A percentile compares a stretch with the other conserved stretches of the same genome.
These are phyloP conservation scores for Beauveria rudraprayagi DNA, from an alignment of 2,329 filamentous ascomycete genomes.

Conservation along the genomic window DNA sequence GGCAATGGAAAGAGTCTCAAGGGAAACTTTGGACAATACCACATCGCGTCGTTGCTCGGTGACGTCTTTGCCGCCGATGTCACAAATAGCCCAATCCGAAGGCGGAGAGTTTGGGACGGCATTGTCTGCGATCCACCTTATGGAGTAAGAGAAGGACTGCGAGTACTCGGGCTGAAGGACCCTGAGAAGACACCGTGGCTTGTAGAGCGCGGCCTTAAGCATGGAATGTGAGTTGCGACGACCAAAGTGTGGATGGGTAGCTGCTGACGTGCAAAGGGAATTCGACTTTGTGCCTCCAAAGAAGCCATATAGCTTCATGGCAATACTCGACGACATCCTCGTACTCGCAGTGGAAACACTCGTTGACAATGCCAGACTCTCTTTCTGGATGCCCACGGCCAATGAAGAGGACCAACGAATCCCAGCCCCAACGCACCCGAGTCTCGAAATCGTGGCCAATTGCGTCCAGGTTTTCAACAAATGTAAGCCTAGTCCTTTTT, in stretches of 20 bases:
- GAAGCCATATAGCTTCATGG: slow-evolving; percentile 82
- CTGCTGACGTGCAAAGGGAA: slow-evolving; percentile 14
- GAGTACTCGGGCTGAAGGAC: slow-evolving; percentile 74
- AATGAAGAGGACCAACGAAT: slow-evolving; percentile 73
- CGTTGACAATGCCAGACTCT: slow-evolving; percentile 69
- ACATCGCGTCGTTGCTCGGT: slow-evolving; percentile 54
- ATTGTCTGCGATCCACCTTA: slow-evolving; percentile 96
- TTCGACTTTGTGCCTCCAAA: slow-evolving; percentile 78
- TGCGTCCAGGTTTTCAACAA: slow-evolving; percentile 86
- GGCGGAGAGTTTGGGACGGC: slow-evolving; percentile 64
- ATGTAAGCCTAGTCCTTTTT: slow-evolving; percentile 47
- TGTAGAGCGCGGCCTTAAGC: slow-evolving; percentile 59
- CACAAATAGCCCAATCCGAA: slow-evolving; percentile 72
- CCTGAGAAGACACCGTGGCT: slow-evolving; percentile 50
- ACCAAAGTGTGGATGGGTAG: neutral
- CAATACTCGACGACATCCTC: slow-evolving; percentile 85
- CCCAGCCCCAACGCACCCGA: slow-evolving; percentile 66
- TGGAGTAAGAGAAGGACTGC: slow-evolving; percentile 84
- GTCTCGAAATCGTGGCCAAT: slow-evolving; percentile 62
- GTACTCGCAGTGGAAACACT: slow-evolving; percentile 70
- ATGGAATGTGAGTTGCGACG: slow-evolving; percentile 53
- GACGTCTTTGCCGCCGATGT: slow-evolving; percentile 81
- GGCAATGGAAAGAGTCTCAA: slow-evolving; percentile 41
- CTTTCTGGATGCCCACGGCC: slow-evolving; percentile 96
- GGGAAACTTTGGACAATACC: slow-evolving; percentile 82